phyloP scores from a whole-genome alignment of 2,329 filamentous ascomycete species.

The Aspergillus felis region DNA sequence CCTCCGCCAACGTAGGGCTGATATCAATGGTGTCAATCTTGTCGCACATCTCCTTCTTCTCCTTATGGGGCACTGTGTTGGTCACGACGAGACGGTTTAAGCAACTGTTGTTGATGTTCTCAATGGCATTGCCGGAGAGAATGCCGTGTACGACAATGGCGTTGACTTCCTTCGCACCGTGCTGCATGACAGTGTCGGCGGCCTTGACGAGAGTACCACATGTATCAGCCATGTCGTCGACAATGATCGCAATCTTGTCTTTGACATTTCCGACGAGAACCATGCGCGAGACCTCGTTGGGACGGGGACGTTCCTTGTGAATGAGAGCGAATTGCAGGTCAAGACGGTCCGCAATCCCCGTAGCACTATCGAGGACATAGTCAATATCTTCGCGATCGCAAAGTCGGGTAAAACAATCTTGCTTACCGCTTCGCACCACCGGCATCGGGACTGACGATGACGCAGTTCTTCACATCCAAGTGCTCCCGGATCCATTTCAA shows the following conservation, averaged over 20 bases:
- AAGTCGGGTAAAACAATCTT: neutral
- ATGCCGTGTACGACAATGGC: slow-evolving; percentile 96
- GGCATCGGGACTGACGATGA: slow-evolving; percentile 92
- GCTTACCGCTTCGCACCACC: slow-evolving; percentile 81
- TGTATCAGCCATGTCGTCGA: slow-evolving; percentile 97
- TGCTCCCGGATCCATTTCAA: slow-evolving; percentile 89
- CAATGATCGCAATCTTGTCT: slow-evolving; percentile 88
- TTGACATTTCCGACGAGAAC: slow-evolving; percentile 92
- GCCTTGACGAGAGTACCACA: slow-evolving; percentile 87
- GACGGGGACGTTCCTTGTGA: slow-evolving; percentile 91
- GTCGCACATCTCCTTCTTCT: slow-evolving; percentile 73
- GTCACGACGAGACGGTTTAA: slow-evolving; percentile 80
- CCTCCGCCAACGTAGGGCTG: slow-evolving; percentile 64
- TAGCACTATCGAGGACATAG: slow-evolving; percentile 55
- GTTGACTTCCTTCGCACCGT: slow-evolving; percentile 82
- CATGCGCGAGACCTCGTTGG: slow-evolving; percentile 89
- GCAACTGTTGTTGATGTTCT: slow-evolving; percentile 75
- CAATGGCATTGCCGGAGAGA: slow-evolving; percentile 80
- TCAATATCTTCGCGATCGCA: neutral
- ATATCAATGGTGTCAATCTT: slow-evolving; percentile 90
- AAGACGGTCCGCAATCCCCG: slow-evolving; percentile 86
- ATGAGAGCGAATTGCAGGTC: slow-evolving; percentile 91
- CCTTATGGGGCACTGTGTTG: slow-evolving; percentile 78
- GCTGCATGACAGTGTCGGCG: slow-evolving; percentile 79
- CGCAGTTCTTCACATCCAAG: slow-evolving; percentile 73